Evolutionary conservation across 2,329 filamentous ascomycete genomes (phyloP).

Genomic region (Fusarium incarnatum): DNA sequence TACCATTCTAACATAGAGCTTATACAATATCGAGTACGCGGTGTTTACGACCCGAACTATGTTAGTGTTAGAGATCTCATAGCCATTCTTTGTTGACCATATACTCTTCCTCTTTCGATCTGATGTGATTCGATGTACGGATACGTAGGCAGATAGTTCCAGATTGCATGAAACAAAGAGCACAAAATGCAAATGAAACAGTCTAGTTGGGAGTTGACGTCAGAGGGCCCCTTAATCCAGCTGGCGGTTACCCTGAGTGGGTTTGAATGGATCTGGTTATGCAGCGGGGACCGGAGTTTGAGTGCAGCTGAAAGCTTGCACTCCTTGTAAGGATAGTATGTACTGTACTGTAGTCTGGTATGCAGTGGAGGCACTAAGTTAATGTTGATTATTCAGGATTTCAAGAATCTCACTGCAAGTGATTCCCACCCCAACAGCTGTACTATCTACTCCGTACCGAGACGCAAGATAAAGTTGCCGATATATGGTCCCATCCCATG

Average conservation of each 20-base stretch:
- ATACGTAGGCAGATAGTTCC: neutral
- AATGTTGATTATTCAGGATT: neutral
- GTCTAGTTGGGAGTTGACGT: slow-evolving; percentile 33
- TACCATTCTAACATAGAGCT: neutral
- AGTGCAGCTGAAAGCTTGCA: neutral
- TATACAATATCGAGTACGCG: neutral
- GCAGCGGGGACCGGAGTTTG: slow-evolving; percentile 1
- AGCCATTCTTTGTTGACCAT: slow-evolving; percentile 10
- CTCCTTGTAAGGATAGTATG: neutral
- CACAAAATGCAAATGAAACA: slow-evolving; percentile 3
- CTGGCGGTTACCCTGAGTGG: slow-evolving; percentile 13
- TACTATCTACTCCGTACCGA: too few species aligned
- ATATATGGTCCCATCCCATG: neutral
- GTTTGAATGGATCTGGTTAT: slow-evolving; percentile 12
- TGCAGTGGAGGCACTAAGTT: neutral
- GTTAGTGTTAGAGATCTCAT: slow-evolving; percentile 9
- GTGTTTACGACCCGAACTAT: slow-evolving; percentile 5
- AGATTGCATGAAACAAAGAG: slow-evolving; percentile 6
- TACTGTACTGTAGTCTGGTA: neutral
- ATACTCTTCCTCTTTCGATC: neutral
- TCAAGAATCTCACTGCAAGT: too few species aligned
- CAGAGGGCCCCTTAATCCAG: slow-evolving; percentile 26
- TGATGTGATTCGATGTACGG: neutral
- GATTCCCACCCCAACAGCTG: neutral
- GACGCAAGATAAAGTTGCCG: neutral